phyloP scores from a whole-genome alignment of 805 yeast species.

The Kurtzmaniella fragi region DNA sequence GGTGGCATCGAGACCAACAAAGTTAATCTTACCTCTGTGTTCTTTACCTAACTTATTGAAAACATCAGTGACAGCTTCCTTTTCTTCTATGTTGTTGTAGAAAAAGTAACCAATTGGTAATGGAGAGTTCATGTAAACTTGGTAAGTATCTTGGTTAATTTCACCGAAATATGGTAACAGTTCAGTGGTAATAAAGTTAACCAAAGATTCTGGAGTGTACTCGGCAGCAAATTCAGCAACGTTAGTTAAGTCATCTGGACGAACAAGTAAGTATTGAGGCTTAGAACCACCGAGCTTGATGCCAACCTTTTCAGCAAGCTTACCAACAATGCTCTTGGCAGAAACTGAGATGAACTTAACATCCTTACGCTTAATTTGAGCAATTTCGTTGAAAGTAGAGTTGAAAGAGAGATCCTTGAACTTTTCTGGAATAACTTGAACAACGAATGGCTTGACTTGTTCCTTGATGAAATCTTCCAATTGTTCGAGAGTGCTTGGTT shows the following conservation, averaged over 20 bases:
- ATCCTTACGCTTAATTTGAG: conserved; percentile 59
- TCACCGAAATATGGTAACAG: conserved; percentile 84
- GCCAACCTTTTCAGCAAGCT: conserved; percentile 16
- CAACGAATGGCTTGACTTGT: conserved; percentile 48
- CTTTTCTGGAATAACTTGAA: conserved; percentile 42
- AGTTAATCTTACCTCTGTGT: conserved; percentile 74
- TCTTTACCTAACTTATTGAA: conserved; percentile 65
- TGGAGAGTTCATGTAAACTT: conserved; percentile 63
- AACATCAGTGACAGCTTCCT: conserved; percentile 46
- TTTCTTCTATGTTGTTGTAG: conserved; percentile 65
- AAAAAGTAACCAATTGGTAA: conserved; percentile 87
- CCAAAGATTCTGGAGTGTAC: conserved; percentile 24
- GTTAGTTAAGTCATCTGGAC: conserved; percentile 47
- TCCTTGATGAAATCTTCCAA: conserved; percentile 47
- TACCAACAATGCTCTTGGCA: conserved; percentile 12
- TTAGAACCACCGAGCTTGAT: conserved; percentile 18
- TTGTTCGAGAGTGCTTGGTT: conserved; percentile 39
- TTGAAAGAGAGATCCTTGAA: conserved; percentile 28
- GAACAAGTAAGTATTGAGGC: conserved; percentile 42
- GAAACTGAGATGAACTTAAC: conserved; percentile 54
- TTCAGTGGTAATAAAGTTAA: conserved; percentile 53
- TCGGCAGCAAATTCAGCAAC: conserved; percentile 34
- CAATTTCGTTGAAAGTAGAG: conserved; percentile 57
- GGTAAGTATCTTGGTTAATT: conserved; percentile 74
- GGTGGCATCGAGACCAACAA: conserved; percentile 83